Evolutionary conservation across 2,329 filamentous ascomycete species (phyloP).

Genomic region (Neofusicoccum umdonicola): DNA sequence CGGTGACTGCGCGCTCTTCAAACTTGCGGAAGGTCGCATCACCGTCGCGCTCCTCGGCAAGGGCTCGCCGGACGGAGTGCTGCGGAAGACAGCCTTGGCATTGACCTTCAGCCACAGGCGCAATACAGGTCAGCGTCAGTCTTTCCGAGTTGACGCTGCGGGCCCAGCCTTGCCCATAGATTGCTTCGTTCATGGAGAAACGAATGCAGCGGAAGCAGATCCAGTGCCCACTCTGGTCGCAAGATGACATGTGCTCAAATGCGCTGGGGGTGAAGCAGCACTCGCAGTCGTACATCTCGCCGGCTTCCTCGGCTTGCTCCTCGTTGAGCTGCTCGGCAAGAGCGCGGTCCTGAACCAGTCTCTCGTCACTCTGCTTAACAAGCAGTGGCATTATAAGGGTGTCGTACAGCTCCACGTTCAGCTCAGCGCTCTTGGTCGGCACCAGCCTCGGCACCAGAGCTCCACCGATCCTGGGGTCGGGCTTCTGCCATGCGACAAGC

Average conservation of each 20-base stretch:
- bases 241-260: conserved; percentile 74
- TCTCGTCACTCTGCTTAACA: conserved; percentile 38
- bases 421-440: conserved; percentile 60
- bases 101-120: conserved; percentile 58
- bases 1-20: conserved; percentile 74
- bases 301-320: conserved; percentile 46
- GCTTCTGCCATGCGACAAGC: conserved; percentile 54
- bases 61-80: conserved; percentile 68
- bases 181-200: conserved; percentile 76
- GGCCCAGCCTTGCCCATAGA: conserved; percentile 91
- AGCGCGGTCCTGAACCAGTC: conserved; percentile 38
- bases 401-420: conserved; percentile 51
- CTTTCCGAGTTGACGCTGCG: conserved; percentile 71
- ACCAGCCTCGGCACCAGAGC: conserved; percentile 61
- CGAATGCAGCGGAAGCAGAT: conserved; percentile 81
- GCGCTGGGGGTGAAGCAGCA: conserved; percentile 72
- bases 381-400: conserved; percentile 44
- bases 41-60: conserved; percentile 67
- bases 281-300: conserved; percentile 64
- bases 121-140: conserved; percentile 80
- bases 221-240: conserved; percentile 66
- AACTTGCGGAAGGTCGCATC: conserved; percentile 71
- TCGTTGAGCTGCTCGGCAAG: conserved; percentile 49
- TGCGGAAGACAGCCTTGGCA: conserved; percentile 73
- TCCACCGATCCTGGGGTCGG: conserved; percentile 47